Evolutionary conservation across 2,329 filamentous ascomycete species (phyloP).

Genomic region (Arthrinium puccinioides): DNA sequence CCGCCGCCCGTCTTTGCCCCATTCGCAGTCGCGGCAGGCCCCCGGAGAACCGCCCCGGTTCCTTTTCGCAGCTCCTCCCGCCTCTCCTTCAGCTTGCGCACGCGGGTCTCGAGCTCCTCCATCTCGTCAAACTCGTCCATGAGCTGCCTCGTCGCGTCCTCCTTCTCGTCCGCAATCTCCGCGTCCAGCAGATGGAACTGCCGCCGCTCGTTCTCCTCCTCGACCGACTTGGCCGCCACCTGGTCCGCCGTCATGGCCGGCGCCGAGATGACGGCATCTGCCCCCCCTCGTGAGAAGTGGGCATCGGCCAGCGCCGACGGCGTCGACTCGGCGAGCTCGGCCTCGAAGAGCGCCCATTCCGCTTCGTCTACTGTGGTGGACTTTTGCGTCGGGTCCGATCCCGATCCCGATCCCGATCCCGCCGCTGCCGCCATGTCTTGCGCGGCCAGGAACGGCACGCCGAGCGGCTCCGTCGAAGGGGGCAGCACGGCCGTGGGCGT

Average conservation of each 20-base stretch:
- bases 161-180: slow-evolving; percentile 58
- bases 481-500: slow-evolving; percentile 29
- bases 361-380: slow-evolving; percentile 52
- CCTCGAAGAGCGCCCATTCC: slow-evolving; percentile 83
- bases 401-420: not conserved
- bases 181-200: slow-evolving; percentile 47
- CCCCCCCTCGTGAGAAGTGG: not conserved
- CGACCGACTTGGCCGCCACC: slow-evolving; percentile 44
- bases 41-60: slow-evolving; percentile 13
- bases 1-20: slow-evolving; percentile 18
- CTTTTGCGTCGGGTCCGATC: slow-evolving; percentile 3
- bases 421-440: no score
- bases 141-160: slow-evolving; percentile 66
- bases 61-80: slow-evolving; percentile 56
- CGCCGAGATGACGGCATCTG: slow-evolving; percentile 53
- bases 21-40: slow-evolving; percentile 14
- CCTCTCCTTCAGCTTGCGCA: slow-evolving; percentile 61
- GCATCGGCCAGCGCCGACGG: slow-evolving; percentile 19
- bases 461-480: slow-evolving; percentile 28
- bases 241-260: slow-evolving; percentile 61
- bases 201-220: slow-evolving; percentile 41
- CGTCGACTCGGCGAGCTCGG: slow-evolving; percentile 55
- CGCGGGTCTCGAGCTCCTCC: slow-evolving; percentile 68
- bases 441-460: no score
- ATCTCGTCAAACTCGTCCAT: slow-evolving; percentile 79